These are phyloP conservation scores for Stramenopiles sp. DNA, from an alignment of 352 stramenopile species.

Conservation along the genomic window DNA sequence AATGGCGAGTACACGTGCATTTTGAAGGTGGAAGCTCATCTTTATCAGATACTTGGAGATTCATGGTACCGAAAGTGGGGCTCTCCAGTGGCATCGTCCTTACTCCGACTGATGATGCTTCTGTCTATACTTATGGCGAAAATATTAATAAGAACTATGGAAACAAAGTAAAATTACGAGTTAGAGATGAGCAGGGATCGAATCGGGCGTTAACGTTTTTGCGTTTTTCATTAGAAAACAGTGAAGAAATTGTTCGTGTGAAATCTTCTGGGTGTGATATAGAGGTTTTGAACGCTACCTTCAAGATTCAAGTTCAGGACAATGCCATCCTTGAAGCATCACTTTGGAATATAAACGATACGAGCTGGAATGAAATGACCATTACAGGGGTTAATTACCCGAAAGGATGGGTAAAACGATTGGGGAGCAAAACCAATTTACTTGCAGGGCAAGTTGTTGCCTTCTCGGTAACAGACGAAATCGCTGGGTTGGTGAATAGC, in stretches of 20 bases:
- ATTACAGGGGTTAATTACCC: neutral
- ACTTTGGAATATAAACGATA: neutral
- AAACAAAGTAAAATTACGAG: neutral
- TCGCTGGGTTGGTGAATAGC: neutral
- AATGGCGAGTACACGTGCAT: neutral
- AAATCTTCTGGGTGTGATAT: neutral
- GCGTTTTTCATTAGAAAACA: conserved; percentile 1
- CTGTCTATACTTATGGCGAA: neutral
- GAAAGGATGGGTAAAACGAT: neutral
- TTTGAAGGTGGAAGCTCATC: neutral
- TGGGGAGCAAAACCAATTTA: neutral
- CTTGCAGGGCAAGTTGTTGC: neutral
- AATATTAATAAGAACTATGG: neutral
- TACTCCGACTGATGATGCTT: neutral
- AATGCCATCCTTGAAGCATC: neutral
- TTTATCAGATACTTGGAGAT: neutral
- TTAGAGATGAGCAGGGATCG: neutral
- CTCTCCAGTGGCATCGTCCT: neutral
- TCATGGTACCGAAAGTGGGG: neutral
- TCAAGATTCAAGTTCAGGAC: neutral
- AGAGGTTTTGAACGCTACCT: neutral
- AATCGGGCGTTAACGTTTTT: neutral
- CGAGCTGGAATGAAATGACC: neutral
- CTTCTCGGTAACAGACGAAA: neutral
- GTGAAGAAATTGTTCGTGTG: neutral